Base-by-base conservation (phyloP, 208 protist genomes). In the Acanthamoeba culbertsoni region DNA sequence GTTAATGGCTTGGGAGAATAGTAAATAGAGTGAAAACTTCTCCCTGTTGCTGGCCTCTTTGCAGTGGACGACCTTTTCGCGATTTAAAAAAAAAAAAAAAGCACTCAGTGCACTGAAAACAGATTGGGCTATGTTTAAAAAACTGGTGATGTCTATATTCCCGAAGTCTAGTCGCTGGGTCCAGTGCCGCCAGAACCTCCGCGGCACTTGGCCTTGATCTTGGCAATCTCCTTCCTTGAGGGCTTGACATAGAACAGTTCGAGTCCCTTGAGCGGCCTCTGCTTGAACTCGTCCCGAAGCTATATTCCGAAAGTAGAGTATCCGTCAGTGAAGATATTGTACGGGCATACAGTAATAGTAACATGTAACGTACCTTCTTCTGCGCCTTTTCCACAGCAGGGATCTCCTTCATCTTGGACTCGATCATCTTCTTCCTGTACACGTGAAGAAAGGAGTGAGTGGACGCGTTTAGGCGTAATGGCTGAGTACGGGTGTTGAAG, bases 331-430 rank as follows among this genome's bases (percentile, higher is more conserved):
- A 5, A 51, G 26, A 20, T 40, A 28, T 14, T 37, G 3, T 20
- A 53, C 43, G 37, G 1, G 26, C 26, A 53, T 1, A n/a, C n/a
- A n/a, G n/a, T n/a, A 59, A 37, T 26, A 45, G 43, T 3, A 4
- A 16, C 18, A 14, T 77, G 68, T 45, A 4, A 23, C 33, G 68
- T 35, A 84, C 73, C 82, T 90, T 90, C 82, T 90, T 90, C 55
- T 90, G 82, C 6, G 46, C 53, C 55, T 90, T 65, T 33, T 59
- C 82, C 31, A 90, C 37, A 26, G 46, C 55, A 1, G 82, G 82
- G 20, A 90, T 90, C 55, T 90, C 82, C 55, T 90, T 90, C 82
- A 90, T 23, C 82, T 90, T 90, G 53, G 82, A 35, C 55, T 90
- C 33, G 42, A 90, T 90, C 82, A 90, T 90, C 82, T 90, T 90